phyloP scores from a whole-genome alignment of 2,329 filamentous ascomycete genomes.

The Neofusicoccum sp. region DNA sequence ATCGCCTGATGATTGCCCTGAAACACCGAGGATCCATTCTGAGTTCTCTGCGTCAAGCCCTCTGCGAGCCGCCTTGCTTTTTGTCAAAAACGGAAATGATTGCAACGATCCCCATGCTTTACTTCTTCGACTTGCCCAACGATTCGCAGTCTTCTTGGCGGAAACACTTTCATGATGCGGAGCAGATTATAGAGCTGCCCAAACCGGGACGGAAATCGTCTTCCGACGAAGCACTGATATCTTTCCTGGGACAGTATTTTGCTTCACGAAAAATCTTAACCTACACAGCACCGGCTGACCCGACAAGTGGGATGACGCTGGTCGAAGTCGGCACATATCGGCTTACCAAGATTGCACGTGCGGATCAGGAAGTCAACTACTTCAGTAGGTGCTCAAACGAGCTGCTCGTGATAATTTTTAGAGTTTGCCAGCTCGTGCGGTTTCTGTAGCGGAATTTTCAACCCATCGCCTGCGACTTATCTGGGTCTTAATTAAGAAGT shows the following conservation, averaged over 20 bases:
- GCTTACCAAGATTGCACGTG: neutral
- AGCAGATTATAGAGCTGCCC: neutral
- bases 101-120: neutral
- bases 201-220: neutral
- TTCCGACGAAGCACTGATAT: neutral
- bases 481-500: too few species aligned
- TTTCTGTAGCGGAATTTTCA: too few species aligned
- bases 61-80: neutral
- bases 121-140: neutral
- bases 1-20: too few species aligned
- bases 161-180: neutral
- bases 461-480: too few species aligned
- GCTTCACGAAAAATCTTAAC: neutral
- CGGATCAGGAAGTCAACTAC: neutral
- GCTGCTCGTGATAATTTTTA: neutral
- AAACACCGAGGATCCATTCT: neutral
- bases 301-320: neutral
- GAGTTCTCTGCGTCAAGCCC: neutral
- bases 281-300: neutral
- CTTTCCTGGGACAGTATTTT: neutral
- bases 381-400: neutral
- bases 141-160: neutral
- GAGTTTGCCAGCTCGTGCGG: too few species aligned
- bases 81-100: neutral
- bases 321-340: neutral